These are phyloP conservation scores for Gossypium davidsonii DNA, from an alignment of 441 rosid genomes.

Conservation along the genomic window DNA sequence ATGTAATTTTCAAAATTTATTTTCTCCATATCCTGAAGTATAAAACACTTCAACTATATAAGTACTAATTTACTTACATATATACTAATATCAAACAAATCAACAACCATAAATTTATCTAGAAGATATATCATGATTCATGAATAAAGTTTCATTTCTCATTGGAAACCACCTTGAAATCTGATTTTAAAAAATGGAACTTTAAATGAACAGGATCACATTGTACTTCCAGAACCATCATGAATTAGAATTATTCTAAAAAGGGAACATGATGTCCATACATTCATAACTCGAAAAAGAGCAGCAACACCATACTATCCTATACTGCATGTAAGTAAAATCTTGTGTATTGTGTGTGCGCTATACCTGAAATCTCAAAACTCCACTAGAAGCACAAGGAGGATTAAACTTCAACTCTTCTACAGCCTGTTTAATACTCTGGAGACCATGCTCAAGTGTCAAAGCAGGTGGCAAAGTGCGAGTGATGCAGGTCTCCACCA, in stretches of 20 bases:
- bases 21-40: background rate
- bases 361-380: constrained; percentile 65
- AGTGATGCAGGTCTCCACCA: constrained; percentile 59
- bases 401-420: constrained; percentile 58
- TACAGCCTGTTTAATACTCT: constrained; percentile 50
- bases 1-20: background rate
- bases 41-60: constrained; percentile 3
- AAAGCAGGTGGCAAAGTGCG: constrained; percentile 72
- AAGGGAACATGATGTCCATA: background rate
- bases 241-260: background rate
- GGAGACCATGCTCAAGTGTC: constrained; percentile 62
- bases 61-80: background rate
- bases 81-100: background rate
- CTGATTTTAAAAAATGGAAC: background rate
- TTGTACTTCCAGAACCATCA: constrained; percentile 1
- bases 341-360: background rate
- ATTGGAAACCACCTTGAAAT: background rate
- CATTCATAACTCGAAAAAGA: background rate
- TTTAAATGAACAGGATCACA: background rate
- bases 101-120: background rate
- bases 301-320: background rate
- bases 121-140: background rate
- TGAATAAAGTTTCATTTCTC: background rate
- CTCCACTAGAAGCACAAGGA: constrained; percentile 48
- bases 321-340: background rate